Evolutionary conservation across 129 eudicot genomes (phyloP), one percentile per base, ranked within the genome.

Genomic region (Cynara cardunculus): DNA sequence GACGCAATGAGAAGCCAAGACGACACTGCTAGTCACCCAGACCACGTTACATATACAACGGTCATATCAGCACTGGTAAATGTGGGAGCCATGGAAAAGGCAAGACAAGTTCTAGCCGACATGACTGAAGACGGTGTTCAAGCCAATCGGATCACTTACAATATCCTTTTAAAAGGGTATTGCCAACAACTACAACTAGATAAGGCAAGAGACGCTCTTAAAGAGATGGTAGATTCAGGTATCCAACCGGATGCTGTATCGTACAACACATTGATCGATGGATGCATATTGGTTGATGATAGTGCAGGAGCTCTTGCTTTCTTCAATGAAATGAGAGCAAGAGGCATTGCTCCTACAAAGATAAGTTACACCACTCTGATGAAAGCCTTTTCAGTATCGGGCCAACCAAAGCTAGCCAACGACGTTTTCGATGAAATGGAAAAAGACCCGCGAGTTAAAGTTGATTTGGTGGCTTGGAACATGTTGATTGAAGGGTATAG

Each of bases 291-390:
- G 61, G 86, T 92, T 11, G 99, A 96, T 44, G 99, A 96, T 70
- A 84, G 95, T 78, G 92, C 97, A 13, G 97, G 97, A 44, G 99
- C 99, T 25, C 93, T 96, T 25, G 71, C 62, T 11, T 92, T 88
- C 82, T 96, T 96, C 79, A 96, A 96, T 76, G 98, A 96, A 90
- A 96, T 96, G 99, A 88, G 98, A 72, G 78, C 89, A 16, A 88
- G 86, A 80, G 95, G 98, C 25, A 92, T 96, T 31, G 93, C 97
- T 81, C 99, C 99, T 12, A 89, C 98, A 27, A 96, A 96, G 87
- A 76, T 96, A 4, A 92, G 97, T 80, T 95, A 96, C 93, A 96
- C 99, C 22, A 96, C 98, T 59, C 85, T 96, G 80, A 96, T 96
- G 99, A 96, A 96, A 82, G 98, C 99, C 10, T 96, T 96, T 74